Evolutionary conservation across 2,329 filamentous ascomycete genomes (phyloP).

Genomic region (Simplicillium aogashimaense): DNA sequence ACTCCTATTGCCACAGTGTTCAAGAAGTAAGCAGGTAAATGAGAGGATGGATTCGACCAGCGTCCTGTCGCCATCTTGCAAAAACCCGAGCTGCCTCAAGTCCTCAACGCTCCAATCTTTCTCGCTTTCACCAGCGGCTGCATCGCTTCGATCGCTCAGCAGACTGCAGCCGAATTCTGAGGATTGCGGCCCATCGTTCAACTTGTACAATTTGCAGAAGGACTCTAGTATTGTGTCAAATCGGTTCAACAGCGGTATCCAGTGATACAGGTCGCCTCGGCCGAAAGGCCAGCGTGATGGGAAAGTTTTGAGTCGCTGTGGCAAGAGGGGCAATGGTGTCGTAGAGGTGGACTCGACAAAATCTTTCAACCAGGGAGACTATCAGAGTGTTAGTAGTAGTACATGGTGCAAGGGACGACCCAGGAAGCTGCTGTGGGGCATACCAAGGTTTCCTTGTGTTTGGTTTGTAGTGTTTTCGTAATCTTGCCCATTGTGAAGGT

Average conservation of each 20-base stretch:
- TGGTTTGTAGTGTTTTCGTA: slow-evolving; percentile 55
- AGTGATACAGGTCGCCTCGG: slow-evolving; percentile 92
- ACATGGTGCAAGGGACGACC: slow-evolving; percentile 1
- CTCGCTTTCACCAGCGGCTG: slow-evolving; percentile 40
- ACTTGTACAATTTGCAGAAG: slow-evolving; percentile 70
- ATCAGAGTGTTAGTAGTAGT: slow-evolving; percentile 16
- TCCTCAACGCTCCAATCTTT: slow-evolving; percentile 31
- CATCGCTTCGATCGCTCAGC: slow-evolving; percentile 47
- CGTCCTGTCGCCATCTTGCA: slow-evolving; percentile 66
- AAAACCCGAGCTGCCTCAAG: slow-evolving; percentile 52
- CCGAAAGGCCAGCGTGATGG: slow-evolving; percentile 91
- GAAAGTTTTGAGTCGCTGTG: slow-evolving; percentile 67
- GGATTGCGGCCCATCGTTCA: slow-evolving; percentile 71
- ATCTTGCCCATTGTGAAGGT: slow-evolving; percentile 57
- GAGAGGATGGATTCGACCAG: slow-evolving; percentile 70
- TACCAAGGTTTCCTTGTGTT: slow-evolving; percentile 59
- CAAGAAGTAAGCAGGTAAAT: slow-evolving; percentile 80
- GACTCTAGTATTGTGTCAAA: slow-evolving; percentile 83
- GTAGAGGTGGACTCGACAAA: slow-evolving; percentile 66
- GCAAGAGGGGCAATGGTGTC: slow-evolving; percentile 65
- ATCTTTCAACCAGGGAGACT: slow-evolving; percentile 81
- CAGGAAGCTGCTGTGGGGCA: slow-evolving; percentile 15
- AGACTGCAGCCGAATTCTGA: slow-evolving; percentile 62
- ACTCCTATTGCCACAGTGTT: slow-evolving; percentile 94
- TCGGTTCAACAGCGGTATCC: slow-evolving; percentile 88